phyloP scores from a whole-genome alignment of 371 early-diverging fungal genomes.

The Mortierella sp. region DNA sequence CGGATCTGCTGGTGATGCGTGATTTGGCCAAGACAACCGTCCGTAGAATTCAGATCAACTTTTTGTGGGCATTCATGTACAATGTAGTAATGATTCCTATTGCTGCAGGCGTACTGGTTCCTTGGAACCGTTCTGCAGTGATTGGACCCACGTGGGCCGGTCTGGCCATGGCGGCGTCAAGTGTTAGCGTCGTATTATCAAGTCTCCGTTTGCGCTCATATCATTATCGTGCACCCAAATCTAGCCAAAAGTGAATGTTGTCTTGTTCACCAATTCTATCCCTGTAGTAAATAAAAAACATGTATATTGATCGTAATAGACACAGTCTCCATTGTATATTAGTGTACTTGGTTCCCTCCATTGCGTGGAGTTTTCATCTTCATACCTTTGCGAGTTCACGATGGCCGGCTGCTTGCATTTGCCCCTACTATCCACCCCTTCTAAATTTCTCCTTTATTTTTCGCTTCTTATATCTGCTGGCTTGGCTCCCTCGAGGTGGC shows the following conservation, averaged over 20 bases:
- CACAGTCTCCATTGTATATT: background rate
- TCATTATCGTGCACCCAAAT: conserved; percentile 29
- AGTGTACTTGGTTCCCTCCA: too few relatives aligned
- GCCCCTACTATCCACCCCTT: background rate
- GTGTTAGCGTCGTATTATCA: conserved; percentile 81
- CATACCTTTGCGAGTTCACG: background rate
- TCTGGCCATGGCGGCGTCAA: conserved; percentile 85
- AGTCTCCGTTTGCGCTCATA: conserved; percentile 74
- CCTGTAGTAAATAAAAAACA: background rate
- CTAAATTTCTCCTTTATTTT: background rate
- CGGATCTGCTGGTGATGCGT: conserved; percentile 76
- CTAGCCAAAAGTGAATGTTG: background rate
- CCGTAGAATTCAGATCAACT: conserved; percentile 80
- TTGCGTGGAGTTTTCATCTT: too few relatives aligned
- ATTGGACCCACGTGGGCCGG: conserved; percentile 84
- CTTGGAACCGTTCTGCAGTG: conserved; percentile 55
- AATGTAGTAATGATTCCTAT: conserved; percentile 84
- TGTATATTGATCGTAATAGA: background rate
- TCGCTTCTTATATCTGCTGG: background rate
- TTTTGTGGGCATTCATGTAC: conserved; percentile 86
- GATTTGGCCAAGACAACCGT: conserved; percentile 74
- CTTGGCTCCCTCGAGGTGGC: background rate
- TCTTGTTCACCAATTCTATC: background rate
- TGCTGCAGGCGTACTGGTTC: conserved; percentile 83
- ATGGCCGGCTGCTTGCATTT: background rate